phyloP scores from a whole-genome alignment of 495 filamentous ascomycete species.

The Aspergillus bridgeri region DNA sequence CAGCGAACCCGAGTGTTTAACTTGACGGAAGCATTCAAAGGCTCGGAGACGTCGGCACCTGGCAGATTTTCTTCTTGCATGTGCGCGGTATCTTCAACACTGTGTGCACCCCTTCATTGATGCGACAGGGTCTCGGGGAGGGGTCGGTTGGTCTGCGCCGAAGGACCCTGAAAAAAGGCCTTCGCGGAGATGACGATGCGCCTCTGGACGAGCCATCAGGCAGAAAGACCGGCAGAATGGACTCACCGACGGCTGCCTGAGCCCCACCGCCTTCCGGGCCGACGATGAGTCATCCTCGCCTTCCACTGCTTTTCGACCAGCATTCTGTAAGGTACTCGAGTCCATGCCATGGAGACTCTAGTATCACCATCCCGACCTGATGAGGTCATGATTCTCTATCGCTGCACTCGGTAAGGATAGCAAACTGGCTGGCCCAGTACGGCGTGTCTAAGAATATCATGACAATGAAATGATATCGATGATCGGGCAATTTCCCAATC shows the following conservation, averaged over 20 bases:
- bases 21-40: neutral
- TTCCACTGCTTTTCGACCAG: no score
- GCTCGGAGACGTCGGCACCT: neutral
- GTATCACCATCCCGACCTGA: no score
- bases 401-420: neutral
- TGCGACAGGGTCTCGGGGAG: neutral
- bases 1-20: neutral
- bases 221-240: conserved; percentile 1
- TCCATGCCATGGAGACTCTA: no score
- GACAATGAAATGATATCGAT: no score
- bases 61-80: neutral
- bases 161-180: no score
- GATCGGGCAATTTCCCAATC: neutral
- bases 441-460: neutral
- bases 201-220: neutral
- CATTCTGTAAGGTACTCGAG: no score
- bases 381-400: neutral
- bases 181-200: no score
- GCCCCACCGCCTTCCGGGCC: neutral
- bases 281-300: neutral
- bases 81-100: neutral
- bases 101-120: neutral
- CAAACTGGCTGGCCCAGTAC: neutral
- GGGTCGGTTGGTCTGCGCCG: no score
- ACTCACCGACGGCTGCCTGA: conserved; percentile 4